phyloP scores from a whole-genome alignment of 345 rosid genomes.

The Camelina sativa region DNA sequence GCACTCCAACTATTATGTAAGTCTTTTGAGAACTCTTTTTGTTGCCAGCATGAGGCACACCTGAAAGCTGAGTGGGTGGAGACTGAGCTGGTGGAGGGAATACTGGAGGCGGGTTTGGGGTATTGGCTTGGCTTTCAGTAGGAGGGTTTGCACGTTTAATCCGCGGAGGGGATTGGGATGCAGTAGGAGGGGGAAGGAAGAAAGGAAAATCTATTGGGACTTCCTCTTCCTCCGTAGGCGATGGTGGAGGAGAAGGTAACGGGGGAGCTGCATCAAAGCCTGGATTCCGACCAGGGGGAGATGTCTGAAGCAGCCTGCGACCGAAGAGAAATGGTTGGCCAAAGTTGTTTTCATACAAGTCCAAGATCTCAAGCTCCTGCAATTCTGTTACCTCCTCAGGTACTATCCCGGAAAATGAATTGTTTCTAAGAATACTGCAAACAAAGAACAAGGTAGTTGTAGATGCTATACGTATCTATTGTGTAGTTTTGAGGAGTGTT shows the following conservation, averaged over 20 bases:
- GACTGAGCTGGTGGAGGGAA: neutral
- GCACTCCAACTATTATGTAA: conserved; percentile 35
- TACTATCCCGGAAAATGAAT: conserved; percentile 68
- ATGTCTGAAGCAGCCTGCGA: conserved; percentile 41
- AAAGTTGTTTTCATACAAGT: conserved; percentile 81
- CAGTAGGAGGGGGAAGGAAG: conserved; percentile 7
- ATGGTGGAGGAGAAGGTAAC: conserved; percentile 28
- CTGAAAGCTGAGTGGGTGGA: neutral
- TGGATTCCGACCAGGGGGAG: conserved; percentile 3
- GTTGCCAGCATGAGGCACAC: neutral
- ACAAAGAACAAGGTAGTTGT: conserved; percentile 20
- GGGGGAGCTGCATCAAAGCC: neutral
- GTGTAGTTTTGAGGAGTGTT: conserved; percentile 1
- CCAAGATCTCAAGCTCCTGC: conserved; percentile 78
- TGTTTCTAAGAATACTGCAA: conserved; percentile 76
- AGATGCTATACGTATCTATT: neutral
- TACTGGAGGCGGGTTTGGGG: neutral
- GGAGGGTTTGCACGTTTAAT: neutral
- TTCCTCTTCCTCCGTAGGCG: neutral
- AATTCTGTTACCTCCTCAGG: conserved; percentile 74
- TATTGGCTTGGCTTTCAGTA: neutral
- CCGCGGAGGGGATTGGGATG: neutral
- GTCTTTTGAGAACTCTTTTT: neutral
- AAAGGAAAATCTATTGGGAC: neutral
- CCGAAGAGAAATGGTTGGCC: conserved; percentile 57